Base-by-base conservation (phyloP, 768 basidiomycete genomes). In the Kwoniella newhampshirensis region DNA sequence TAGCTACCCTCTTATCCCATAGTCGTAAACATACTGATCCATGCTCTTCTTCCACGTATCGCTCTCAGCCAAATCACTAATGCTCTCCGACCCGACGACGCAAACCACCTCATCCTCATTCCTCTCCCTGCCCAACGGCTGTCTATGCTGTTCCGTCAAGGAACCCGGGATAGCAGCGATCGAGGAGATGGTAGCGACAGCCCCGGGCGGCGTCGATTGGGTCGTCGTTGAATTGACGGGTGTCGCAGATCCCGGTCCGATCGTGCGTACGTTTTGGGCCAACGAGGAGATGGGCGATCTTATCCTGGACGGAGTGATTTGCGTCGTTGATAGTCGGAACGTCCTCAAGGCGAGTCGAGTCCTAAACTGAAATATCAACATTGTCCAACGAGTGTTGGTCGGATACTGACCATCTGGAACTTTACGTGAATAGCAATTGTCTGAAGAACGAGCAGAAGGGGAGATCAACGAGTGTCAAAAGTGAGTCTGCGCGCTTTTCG, bases 101-200 rank as follows among this genome's bases (percentile, higher is more conserved):
- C 79, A 83, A 42, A 86, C 86, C 1, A 87, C 91, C 71, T 90
- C 93, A 68, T 53, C 56, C 6, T 47, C 57, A 5, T 85, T 94
- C 68, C 83, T 99, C 9, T 92, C 96, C 66, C 82, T 98, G 1
- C 86, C 91, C 0, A 94, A 99, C 74, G 96, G 96, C 17, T 98
- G 96, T 75, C 76, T 99, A n/a, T 99, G 96, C 77, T 99, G 96
- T 74, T 93, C 91, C 57, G 89, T 97, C 78, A 94, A 96, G 68
- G 93, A 98, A 73, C 81, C 85, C 11, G 96, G 96, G 1, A 82
- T 89, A 0, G 89, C 91, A 20, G 91, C 96, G 6, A 96, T 99
- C 51, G 91, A 96, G 75, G 88, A 88, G 68, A 80, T 97, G 54
- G 72, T 68, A 3, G 63, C 61, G 1, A 41, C 44, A 15, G 57